Base-by-base conservation (phyloP, 768 basidiomycete genomes). In the Cystobasidium onofrii region DNA sequence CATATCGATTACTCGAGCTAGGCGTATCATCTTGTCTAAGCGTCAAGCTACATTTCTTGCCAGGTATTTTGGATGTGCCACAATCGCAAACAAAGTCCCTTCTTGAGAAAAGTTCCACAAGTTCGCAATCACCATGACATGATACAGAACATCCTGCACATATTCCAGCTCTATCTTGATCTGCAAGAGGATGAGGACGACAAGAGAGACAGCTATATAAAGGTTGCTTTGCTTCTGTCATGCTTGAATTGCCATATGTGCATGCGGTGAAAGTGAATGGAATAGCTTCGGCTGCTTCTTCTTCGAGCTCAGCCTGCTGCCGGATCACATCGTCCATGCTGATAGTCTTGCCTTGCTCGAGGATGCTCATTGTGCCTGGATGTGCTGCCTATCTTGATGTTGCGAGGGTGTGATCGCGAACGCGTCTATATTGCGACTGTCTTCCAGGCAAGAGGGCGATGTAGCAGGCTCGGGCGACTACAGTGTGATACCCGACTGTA, bases 21-120 rank as follows among this genome's bases (percentile, higher is more conserved):
- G 73, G 25, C 15, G 70, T 64, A 12, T 73, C 75, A 34, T 74
- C 75, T 27, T 57, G 23, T 13, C 76, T 62, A 7, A 46, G 50
- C 23, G 77, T 64, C 31, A 76, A 64, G n/a, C 10, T 46, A 50
- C 77, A 78, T 46, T 65, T 72, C 54, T 61, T 55, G 7, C 34
- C 55, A 36, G 18, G 20, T 60, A 78, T 73, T 6, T 55, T 44
- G 10, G 73, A 34, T 7, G 77, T 78, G 0, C 76, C 76, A 65
- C 79, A 80, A 63, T 80, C 79, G 64, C 79, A 80, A 1, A 73
- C 73, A 61, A 78, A 80, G 66, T 73, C 41, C 6, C 79, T 74
- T 25, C 78, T 75, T 17, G 67, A 72, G 76, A 80, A 80, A 31
- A 80, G 77, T 64, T 80, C 79, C 36, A 78, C 75, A 27, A 80